These are phyloP conservation scores for Fusarium sp. DNA, from an alignment of 2,329 filamentous ascomycete species.

Conservation along the genomic window DNA sequence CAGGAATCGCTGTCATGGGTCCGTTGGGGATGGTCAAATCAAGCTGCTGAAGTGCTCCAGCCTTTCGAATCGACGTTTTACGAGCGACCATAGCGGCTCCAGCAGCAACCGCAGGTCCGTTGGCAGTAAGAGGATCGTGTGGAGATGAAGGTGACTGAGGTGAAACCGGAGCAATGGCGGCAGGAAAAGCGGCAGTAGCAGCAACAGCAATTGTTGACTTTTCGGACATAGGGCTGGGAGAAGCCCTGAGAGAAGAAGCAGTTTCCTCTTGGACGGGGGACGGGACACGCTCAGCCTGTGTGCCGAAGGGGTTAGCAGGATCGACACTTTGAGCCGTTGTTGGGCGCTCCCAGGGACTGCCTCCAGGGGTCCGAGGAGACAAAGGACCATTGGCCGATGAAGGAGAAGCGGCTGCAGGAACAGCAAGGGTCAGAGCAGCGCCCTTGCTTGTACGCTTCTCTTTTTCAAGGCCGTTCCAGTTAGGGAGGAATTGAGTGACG, in stretches of 20 bases:
- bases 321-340: constrained; percentile 59
- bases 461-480: constrained; percentile 60
- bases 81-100: constrained; percentile 55
- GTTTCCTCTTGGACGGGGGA: constrained; percentile 55
- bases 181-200: constrained; percentile 48
- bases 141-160: constrained; percentile 23
- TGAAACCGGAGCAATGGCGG: constrained; percentile 19
- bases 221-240: constrained; percentile 52
- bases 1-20: constrained; percentile 54
- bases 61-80: constrained; percentile 67
- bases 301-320: constrained; percentile 77
- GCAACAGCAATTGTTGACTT: constrained; percentile 21
- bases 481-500: constrained; percentile 84
- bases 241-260: constrained; percentile 30
- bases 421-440: constrained; percentile 54
- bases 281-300: constrained; percentile 63
- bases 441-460: constrained; percentile 64
- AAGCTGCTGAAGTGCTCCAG: constrained; percentile 58
- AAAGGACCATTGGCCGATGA: constrained; percentile 33
- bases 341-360: constrained; percentile 61
- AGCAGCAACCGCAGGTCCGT: constrained; percentile 52
- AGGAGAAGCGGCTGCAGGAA: constrained; percentile 42
- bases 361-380: constrained; percentile 46
- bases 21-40: constrained; percentile 63
- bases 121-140: constrained; percentile 53